Evolutionary conservation across 2,329 filamentous ascomycete species (phyloP).

Genomic region (Trichophyton benhamiae): DNA sequence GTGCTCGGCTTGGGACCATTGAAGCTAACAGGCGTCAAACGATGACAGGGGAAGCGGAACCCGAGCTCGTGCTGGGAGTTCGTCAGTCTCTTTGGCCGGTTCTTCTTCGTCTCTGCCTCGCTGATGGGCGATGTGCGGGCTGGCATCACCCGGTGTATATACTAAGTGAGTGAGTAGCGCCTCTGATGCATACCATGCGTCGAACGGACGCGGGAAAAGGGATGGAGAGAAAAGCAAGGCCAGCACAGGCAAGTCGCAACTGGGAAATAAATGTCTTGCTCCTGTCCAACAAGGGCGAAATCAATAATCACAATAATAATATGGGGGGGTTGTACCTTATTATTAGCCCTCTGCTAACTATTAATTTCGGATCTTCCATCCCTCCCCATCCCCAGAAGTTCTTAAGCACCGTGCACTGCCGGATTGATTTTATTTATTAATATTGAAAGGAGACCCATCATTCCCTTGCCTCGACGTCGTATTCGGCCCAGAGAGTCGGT

Average conservation of each 20-base stretch:
- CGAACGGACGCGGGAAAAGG: not conserved
- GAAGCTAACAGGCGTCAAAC: slow-evolving; percentile 1
- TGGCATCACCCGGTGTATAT: not conserved
- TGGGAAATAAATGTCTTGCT: not conserved
- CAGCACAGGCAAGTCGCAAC: not conserved
- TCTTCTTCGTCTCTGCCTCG: not conserved
- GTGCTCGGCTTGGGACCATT: not conserved
- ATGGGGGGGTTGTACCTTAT: not conserved
- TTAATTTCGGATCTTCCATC: not conserved
- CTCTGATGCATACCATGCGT: not conserved
- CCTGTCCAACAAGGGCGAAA: not conserved
- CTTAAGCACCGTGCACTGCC: not conserved
- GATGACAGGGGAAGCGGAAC: not conserved
- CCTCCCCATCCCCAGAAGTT: not conserved
- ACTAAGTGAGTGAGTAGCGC: no score
- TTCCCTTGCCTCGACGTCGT: not conserved
- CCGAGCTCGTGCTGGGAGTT: not conserved
- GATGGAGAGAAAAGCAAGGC: not conserved
- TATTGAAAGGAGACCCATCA: not conserved
- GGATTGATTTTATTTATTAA: not conserved
- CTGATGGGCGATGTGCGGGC: not conserved
- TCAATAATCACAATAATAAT: not conserved
- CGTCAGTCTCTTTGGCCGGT: not conserved
- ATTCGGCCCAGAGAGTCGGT: not conserved
- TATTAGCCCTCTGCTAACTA: not conserved